Conservation (phyloP, 2,329 filamentous ascomycete species). For the Neofusicoccum sp. region DNA sequence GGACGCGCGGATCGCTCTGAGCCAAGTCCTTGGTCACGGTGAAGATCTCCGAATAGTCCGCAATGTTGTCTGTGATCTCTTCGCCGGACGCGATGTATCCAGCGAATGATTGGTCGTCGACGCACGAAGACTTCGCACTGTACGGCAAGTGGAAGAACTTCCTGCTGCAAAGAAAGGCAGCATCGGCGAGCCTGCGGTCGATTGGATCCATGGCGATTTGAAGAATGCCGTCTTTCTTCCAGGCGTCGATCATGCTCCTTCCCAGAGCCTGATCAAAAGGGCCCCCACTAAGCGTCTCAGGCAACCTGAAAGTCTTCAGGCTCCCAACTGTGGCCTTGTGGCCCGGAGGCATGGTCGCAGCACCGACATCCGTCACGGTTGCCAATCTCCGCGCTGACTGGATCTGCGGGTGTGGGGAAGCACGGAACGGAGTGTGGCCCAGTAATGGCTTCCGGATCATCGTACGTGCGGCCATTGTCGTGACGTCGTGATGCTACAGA, state of each 20-base stretch:
- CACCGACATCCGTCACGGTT: not conserved
- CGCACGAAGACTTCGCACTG: conserved; percentile 42
- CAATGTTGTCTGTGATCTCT: conserved; percentile 41
- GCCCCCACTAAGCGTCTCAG: conserved; percentile 36
- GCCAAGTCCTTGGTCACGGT: conserved; percentile 52
- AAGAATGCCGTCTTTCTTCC: conserved; percentile 48
- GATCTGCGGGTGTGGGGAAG: not conserved
- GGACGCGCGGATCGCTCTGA: conserved; percentile 40
- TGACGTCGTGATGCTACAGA: not conserved
- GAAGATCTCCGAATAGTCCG: conserved; percentile 55
- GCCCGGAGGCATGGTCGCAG: conserved; percentile 28
- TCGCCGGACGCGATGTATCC: conserved; percentile 53
- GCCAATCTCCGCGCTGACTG: not conserved
- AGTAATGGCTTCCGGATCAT: not conserved
- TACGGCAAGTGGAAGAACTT: conserved; percentile 39
- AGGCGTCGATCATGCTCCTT: conserved; percentile 42
- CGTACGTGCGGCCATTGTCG: not conserved
- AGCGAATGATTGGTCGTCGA: conserved; percentile 48
- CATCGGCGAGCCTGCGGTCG: conserved; percentile 38
- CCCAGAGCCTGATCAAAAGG: conserved; percentile 39
- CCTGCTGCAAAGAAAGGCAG: conserved; percentile 39
- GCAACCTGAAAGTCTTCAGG: conserved; percentile 46
- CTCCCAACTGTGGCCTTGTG: conserved; percentile 30
- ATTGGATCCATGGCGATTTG: conserved; percentile 42
- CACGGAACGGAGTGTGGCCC: not conserved